Conservation (phyloP, 257 asterid genomes). For the Przewalskia tangutica region DNA sequence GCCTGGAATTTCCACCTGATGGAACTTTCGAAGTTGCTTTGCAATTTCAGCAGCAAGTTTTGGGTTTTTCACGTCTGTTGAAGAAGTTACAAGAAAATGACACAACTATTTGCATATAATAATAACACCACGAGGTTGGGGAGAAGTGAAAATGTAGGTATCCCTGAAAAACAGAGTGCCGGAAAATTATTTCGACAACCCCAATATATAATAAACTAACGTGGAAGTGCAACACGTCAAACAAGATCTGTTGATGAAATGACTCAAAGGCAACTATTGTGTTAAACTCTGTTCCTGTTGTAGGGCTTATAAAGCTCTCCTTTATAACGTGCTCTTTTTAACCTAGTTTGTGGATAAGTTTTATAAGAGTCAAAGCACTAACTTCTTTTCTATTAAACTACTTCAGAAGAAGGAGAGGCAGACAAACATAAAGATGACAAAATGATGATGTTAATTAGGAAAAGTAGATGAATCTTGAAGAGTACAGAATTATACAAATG, state of each 20-base stretch:
- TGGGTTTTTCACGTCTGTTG: conserved; percentile 67
- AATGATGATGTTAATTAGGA: not conserved
- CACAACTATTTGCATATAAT: not conserved
- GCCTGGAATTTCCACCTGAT: conserved; percentile 13
- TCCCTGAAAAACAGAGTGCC: not conserved
- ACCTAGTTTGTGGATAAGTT: not conserved
- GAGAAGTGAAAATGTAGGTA: not conserved
- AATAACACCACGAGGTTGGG: not conserved
- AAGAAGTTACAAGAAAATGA: not conserved
- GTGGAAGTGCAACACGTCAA: not conserved
- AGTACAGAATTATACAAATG: not conserved
- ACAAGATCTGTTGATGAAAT: not conserved
- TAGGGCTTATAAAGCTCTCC: not conserved
- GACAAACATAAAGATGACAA: not conserved
- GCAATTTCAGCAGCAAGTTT: conserved; percentile 69
- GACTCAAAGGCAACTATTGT: not conserved
- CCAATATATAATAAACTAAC: not conserved
- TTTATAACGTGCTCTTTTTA: not conserved
- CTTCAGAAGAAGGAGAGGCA: not conserved
- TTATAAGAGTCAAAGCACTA: not conserved
- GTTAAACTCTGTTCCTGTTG: not conserved
- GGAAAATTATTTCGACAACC: not conserved
- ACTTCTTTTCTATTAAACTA: not conserved
- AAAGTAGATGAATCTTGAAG: not conserved
- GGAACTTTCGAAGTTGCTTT: conserved; percentile 57